Evolutionary conservation across 306 rosid species (phyloP).

Genomic region (Lithocarpus polystachyus): DNA sequence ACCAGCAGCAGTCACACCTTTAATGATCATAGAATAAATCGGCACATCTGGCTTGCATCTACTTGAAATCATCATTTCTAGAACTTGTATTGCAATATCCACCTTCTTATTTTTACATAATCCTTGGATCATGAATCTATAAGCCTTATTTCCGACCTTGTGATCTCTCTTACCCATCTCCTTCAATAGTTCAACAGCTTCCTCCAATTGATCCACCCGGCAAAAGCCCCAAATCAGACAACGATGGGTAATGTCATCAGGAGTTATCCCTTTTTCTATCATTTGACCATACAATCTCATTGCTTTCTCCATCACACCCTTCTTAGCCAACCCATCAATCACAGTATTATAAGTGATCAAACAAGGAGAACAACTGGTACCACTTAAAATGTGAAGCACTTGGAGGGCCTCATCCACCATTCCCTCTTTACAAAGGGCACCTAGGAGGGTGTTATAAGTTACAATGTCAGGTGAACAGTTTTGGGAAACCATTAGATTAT

Average conservation of each 20-base stretch:
- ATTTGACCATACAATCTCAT: slow-evolving; percentile 53
- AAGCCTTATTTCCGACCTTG: slow-evolving; percentile 36
- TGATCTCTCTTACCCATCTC: slow-evolving; percentile 41
- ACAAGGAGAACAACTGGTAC: slow-evolving; percentile 59
- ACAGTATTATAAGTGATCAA: slow-evolving; percentile 68
- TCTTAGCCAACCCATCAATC: slow-evolving; percentile 62
- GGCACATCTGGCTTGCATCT: slow-evolving; percentile 50
- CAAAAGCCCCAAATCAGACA: slow-evolving; percentile 62
- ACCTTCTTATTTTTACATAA: slow-evolving; percentile 58
- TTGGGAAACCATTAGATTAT: slow-evolving; percentile 53
- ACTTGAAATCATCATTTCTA: slow-evolving; percentile 64
- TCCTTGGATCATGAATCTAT: slow-evolving; percentile 58
- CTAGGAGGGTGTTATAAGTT: slow-evolving; percentile 76
- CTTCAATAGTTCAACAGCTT: slow-evolving; percentile 55
- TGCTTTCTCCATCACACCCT: slow-evolving; percentile 59
- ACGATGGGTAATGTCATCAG: slow-evolving; percentile 76
- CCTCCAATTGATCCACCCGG: slow-evolving; percentile 45
- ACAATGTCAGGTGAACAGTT: slow-evolving; percentile 71
- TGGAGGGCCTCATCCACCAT: slow-evolving; percentile 64
- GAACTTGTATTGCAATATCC: slow-evolving; percentile 68
- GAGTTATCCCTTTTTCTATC: slow-evolving; percentile 51
- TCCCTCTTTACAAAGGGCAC: slow-evolving; percentile 72
- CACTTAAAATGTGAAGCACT: slow-evolving; percentile 47
- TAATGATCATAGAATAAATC: slow-evolving; percentile 48
- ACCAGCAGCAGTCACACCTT: slow-evolving; percentile 68